These are phyloP conservation scores for Kwoniella bestiolae DNA, from an alignment of 768 basidiomycete species.

Conservation along the genomic window DNA sequence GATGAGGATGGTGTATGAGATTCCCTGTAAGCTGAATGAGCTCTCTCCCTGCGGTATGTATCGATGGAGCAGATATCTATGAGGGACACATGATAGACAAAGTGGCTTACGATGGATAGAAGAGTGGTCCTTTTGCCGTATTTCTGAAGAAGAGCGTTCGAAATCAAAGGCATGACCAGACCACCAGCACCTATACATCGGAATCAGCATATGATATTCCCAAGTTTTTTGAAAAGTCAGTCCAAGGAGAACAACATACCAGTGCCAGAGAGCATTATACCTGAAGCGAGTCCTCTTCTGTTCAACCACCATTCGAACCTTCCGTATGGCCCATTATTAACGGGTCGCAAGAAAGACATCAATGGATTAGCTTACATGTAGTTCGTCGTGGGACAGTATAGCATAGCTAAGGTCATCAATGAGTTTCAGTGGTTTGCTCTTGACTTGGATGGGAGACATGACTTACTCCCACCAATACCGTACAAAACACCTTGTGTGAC, in stretches of 20 bases:
- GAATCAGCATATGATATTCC: not conserved
- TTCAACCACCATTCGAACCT: slow-evolving; percentile 38
- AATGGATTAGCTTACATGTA: slow-evolving; percentile 33
- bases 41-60: no score
- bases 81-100: not conserved
- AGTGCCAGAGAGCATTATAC: slow-evolving; percentile 40
- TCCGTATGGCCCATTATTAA: not conserved
- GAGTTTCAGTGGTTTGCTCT: slow-evolving; percentile 2
- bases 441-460: not conserved
- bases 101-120: slow-evolving; percentile 23
- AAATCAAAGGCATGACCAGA: slow-evolving; percentile 37
- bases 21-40: slow-evolving; percentile 15
- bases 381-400: slow-evolving; percentile 36
- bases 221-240: not conserved
- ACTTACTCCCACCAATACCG: slow-evolving; percentile 40
- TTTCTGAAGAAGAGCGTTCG: slow-evolving; percentile 19
- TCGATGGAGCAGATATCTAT: not conserved
- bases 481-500: slow-evolving; percentile 37
- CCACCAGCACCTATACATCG: slow-evolving; percentile 32
- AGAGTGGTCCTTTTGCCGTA: slow-evolving; percentile 31
- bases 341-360: not conserved
- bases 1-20: slow-evolving; percentile 28
- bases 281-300: slow-evolving; percentile 30
- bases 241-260: slow-evolving; percentile 24
- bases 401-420: slow-evolving; percentile 16